A percentile compares a stretch with the other conserved stretches of the same genome.
Conservation (phyloP, 768 basidiomycete species). For the Podaxis sp. region DNA sequence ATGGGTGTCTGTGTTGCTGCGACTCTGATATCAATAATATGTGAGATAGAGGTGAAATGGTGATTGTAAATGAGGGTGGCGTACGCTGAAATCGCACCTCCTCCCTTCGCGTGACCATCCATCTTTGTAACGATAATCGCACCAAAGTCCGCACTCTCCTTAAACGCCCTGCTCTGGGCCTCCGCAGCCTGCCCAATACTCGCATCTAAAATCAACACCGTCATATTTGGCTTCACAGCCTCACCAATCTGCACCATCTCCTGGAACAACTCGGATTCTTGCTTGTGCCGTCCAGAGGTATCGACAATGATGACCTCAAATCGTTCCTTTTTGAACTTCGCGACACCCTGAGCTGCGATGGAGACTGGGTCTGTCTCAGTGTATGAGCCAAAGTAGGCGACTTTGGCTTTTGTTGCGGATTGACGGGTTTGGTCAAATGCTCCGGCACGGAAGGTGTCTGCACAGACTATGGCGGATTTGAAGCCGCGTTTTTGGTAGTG, state of each 20-base stretch:
- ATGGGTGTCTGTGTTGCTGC: constrained; percentile 99
- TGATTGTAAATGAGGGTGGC: constrained; percentile 24
- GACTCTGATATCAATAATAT: constrained; percentile 49
- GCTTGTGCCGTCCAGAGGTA: constrained; percentile 95
- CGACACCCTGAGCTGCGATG: constrained; percentile 91
- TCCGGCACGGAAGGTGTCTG: constrained; percentile 98
- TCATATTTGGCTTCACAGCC: constrained; percentile 95
- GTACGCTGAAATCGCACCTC: constrained; percentile 98
- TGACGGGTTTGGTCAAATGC: constrained; percentile 99
- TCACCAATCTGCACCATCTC: constrained; percentile 98
- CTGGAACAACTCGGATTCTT: constrained; percentile 93
- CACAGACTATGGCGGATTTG: constrained; percentile 96
- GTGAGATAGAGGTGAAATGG: constrained; percentile 11
- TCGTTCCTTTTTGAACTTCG: constrained; percentile 96
- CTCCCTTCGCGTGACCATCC: constrained; percentile 99
- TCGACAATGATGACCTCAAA: constrained; percentile 99
- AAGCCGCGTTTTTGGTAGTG: constrained; percentile 97
- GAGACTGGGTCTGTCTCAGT: constrained; percentile 97
- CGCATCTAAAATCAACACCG: constrained; percentile 91
- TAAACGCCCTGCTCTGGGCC: constrained; percentile 93
- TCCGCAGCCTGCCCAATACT: constrained; percentile 99
- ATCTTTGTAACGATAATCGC: constrained; percentile 99
- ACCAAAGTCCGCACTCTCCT: constrained; percentile 95
- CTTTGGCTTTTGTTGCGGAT: constrained; percentile 97
- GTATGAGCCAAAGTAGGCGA: constrained; percentile 98